Evolutionary conservation across 1,284 basidiomycete genomes (phyloP).

Genomic region (Trichosporon sp.): DNA sequence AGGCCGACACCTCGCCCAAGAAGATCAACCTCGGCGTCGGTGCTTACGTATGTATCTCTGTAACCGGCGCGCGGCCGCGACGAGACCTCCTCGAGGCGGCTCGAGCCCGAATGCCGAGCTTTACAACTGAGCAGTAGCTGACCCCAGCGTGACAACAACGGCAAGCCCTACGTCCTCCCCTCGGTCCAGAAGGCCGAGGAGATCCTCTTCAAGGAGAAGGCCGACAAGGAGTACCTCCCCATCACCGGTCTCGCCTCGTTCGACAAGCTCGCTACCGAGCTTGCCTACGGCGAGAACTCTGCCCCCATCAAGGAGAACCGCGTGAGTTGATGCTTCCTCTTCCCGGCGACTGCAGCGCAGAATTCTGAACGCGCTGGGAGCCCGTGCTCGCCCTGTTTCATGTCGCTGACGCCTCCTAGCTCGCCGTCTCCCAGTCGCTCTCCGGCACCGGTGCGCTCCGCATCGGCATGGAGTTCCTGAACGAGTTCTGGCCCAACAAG

Average conservation of each 20-base stretch:
- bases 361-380: not conserved
- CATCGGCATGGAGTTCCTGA: constrained; percentile 88
- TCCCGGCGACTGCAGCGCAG: not conserved
- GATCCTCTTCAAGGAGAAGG: constrained; percentile 59
- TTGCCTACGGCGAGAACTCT: constrained; percentile 86
- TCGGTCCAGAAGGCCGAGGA: constrained; percentile 75
- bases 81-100: not conserved
- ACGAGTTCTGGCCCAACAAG: constrained; percentile 76
- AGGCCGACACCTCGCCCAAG: constrained; percentile 79
- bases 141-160: constrained; percentile 84
- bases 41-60: constrained; percentile 26
- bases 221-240: constrained; percentile 97
- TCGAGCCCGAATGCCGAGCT: not conserved
- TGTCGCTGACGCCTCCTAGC: constrained; percentile 51
- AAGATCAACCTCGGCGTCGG: constrained; percentile 98
- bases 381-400: not conserved
- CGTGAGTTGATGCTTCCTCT: constrained; percentile 54
- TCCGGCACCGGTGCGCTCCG: constrained; percentile 96
- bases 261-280: constrained; percentile 77
- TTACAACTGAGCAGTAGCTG: not conserved
- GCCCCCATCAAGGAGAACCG: constrained; percentile 68
- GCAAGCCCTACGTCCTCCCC: constrained; percentile 90
- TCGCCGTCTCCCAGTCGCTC: constrained; percentile 91
- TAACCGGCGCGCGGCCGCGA: not conserved
- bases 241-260: constrained; percentile 84